A percentile compares a stretch with the other conserved stretches of the same genome.
Conservation (phyloP, 108 stramenopile species). For the Bacterosira constricta region DNA sequence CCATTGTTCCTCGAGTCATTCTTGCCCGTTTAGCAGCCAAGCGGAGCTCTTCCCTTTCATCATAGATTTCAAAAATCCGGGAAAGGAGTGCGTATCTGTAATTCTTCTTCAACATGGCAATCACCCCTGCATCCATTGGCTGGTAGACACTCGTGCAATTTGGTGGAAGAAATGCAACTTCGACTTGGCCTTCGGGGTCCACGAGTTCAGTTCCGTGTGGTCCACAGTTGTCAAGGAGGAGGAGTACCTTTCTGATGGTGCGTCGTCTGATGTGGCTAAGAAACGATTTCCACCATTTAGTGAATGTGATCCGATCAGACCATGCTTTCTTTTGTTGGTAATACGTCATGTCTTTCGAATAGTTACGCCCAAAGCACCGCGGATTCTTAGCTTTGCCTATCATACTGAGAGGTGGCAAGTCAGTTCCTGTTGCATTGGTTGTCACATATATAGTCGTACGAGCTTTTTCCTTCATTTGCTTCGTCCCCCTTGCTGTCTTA, state of each 20-base stretch:
- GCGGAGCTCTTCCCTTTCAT: background rate
- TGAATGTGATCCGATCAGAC: background rate
- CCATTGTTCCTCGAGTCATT: background rate
- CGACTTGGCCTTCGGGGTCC: background rate
- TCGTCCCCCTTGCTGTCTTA: background rate
- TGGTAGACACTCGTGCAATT: background rate
- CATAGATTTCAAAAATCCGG: background rate
- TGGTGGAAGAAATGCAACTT: background rate
- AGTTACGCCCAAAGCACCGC: background rate
- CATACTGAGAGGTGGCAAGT: background rate
- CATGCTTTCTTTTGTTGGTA: background rate
- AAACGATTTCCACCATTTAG: background rate
- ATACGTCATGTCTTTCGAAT: too few species aligned
- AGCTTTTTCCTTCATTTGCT: background rate
- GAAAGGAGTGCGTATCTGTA: background rate
- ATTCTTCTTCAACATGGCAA: background rate
- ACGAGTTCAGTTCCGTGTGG: background rate
- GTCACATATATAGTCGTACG: background rate
- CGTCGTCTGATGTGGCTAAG: background rate
- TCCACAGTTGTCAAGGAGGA: background rate
- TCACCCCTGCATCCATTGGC: background rate
- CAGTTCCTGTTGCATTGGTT: background rate
- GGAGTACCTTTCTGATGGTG: background rate
- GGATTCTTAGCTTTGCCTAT: background rate
- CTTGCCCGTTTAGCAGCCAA: background rate